A percentile compares a stretch with the other conserved stretches of the same genome.
Conservation (phyloP, 1,284 basidiomycete genomes). For the Austroboletus sp. region DNA sequence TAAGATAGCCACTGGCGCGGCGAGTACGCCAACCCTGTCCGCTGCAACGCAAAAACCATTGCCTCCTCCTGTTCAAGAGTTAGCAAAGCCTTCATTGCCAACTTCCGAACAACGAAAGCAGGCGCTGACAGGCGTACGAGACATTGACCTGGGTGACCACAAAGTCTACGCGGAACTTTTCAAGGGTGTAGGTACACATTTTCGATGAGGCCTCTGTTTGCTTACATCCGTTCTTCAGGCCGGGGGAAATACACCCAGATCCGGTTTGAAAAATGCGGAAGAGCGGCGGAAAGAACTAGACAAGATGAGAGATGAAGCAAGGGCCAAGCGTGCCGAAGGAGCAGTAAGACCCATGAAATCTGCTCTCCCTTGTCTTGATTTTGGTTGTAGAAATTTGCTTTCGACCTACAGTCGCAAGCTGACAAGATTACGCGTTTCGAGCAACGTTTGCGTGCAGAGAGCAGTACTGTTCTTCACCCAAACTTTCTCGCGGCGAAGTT, state of each 20-base stretch:
- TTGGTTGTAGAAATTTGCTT: conserved; percentile 45
- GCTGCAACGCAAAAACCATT: conserved; percentile 29
- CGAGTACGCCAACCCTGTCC: conserved; percentile 28
- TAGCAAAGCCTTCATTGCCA: conserved; percentile 22
- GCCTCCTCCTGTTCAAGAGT: conserved; percentile 17
- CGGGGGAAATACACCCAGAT: conserved; percentile 49
- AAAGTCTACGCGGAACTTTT: conserved; percentile 62
- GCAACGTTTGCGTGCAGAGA: conserved; percentile 43
- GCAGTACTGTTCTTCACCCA: conserved; percentile 54
- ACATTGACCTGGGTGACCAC: conserved; percentile 58
- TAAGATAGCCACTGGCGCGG: conserved; percentile 34
- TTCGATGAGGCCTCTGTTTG: conserved; percentile 1
- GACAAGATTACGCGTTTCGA: conserved; percentile 66
- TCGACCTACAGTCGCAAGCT: conserved; percentile 62
- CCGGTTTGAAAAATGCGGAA: conserved; percentile 62
- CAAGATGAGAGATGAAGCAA: conserved; percentile 64
- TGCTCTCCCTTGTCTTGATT: background rate
- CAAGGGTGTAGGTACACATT: conserved; percentile 45
- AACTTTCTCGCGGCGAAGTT: conserved; percentile 61
- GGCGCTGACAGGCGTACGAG: conserved; percentile 39
- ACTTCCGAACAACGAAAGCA: conserved; percentile 35
- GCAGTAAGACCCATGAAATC: conserved; percentile 37
- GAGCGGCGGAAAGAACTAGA: conserved; percentile 62
- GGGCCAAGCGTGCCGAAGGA: conserved; percentile 50
- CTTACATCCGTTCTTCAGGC: conserved; percentile 24